Conservation (phyloP, 2,329 filamentous ascomycete genomes). For the Neofusicoccum cordaticola region DNA sequence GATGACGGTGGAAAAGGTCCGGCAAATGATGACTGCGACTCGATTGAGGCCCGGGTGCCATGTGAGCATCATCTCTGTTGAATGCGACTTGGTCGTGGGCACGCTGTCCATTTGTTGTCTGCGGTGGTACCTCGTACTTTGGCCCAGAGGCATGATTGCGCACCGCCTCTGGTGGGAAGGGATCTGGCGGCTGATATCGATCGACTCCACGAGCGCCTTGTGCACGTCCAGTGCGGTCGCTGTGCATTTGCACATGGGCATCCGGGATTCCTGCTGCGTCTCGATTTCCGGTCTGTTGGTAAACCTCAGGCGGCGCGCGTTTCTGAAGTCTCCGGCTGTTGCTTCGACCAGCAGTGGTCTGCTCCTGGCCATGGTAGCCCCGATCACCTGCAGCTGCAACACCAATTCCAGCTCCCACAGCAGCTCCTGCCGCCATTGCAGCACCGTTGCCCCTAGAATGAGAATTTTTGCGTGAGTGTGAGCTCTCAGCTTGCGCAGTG, state of each 20-base stretch:
- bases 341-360: slow-evolving; percentile 31
- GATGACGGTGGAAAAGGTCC: slow-evolving; percentile 34
- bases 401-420: slow-evolving; percentile 29
- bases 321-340: slow-evolving; percentile 34
- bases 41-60: slow-evolving; percentile 24
- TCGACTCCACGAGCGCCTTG: slow-evolving; percentile 32
- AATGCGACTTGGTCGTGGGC: slow-evolving; percentile 44
- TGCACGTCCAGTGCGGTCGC: slow-evolving; percentile 37
- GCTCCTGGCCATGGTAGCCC: slow-evolving; percentile 19
- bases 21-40: slow-evolving; percentile 23
- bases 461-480: background rate
- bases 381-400: slow-evolving; percentile 30
- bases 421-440: background rate
- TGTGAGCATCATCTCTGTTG: slow-evolving; percentile 24
- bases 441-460: background rate
- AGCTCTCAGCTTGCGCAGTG: slow-evolving; percentile 24
- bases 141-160: slow-evolving; percentile 26
- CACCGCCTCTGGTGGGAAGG: slow-evolving; percentile 30
- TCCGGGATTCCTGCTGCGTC: slow-evolving; percentile 19
- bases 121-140: slow-evolving; percentile 35
- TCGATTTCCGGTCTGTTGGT: slow-evolving; percentile 3
- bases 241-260: slow-evolving; percentile 39
- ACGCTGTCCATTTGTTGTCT: slow-evolving; percentile 34
- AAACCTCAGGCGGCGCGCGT: slow-evolving; percentile 20
- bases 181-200: slow-evolving; percentile 35